Evolutionary conservation across 2,329 filamentous ascomycete species (phyloP).

Genomic region (Bimuria novae-zelandiae): DNA sequence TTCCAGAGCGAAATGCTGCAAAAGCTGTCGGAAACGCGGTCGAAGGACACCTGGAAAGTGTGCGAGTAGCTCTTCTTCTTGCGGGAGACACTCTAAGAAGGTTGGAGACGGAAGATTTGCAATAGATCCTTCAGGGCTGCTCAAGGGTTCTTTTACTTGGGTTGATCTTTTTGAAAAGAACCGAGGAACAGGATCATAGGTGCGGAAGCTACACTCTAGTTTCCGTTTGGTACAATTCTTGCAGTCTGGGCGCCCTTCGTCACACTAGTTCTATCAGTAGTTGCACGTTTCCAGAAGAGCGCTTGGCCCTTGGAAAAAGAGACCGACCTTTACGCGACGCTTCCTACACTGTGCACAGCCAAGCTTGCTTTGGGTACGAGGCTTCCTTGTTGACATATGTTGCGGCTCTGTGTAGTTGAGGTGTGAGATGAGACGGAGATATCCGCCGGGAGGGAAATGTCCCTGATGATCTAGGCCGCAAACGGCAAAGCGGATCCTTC

Average conservation of each 20-base stretch:
- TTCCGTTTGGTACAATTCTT: slow-evolving; percentile 21
- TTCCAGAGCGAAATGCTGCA: slow-evolving; percentile 28
- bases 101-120: slow-evolving; percentile 11
- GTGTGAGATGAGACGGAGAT: background rate
- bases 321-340: slow-evolving; percentile 22
- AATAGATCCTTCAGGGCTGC: slow-evolving; percentile 3
- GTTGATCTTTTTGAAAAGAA: background rate
- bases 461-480: background rate
- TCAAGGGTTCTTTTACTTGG: slow-evolving; percentile 10
- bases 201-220: slow-evolving; percentile 24
- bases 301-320: background rate
- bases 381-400: slow-evolving; percentile 14
- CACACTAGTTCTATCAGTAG: slow-evolving; percentile 22
- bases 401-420: background rate
- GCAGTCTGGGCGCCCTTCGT: slow-evolving; percentile 24
- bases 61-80: slow-evolving; percentile 15
- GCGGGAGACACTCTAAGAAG: slow-evolving; percentile 17
- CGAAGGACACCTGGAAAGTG: slow-evolving; percentile 16
- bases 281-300: background rate
- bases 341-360: slow-evolving; percentile 24
- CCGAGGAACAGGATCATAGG: slow-evolving; percentile 15
- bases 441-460: background rate
- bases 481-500: background rate
- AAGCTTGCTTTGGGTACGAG: slow-evolving; percentile 19
- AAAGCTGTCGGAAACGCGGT: slow-evolving; percentile 19